phyloP scores from a whole-genome alignment of 78 protist species.

The Dictyostelium discoideum region DNA sequence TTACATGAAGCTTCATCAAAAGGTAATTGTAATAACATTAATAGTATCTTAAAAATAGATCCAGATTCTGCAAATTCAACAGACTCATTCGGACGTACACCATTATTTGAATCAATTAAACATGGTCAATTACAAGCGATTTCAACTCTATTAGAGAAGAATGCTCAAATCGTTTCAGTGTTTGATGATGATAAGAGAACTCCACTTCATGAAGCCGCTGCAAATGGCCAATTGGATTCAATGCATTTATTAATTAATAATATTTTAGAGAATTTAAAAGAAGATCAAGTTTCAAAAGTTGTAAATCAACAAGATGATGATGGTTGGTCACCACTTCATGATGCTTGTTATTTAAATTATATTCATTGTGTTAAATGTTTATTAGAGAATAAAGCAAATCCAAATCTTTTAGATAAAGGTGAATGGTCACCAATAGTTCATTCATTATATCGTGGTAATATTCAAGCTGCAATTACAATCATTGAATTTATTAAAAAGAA shows the following conservation, averaged over 20 bases:
- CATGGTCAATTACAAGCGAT: constrained; percentile 2
- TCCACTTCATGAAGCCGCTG: constrained; percentile 44
- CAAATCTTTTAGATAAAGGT: constrained; percentile 56
- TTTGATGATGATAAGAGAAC: constrained; percentile 59
- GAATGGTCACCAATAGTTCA: constrained; percentile 76
- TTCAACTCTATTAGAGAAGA: neutral
- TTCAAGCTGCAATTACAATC: constrained; percentile 30
- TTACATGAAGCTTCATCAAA: constrained; percentile 43
- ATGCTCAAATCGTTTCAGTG: neutral
- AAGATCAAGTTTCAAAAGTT: neutral
- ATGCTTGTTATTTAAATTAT: constrained; percentile 45
- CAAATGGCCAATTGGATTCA: neutral
- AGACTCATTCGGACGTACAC: constrained; percentile 67
- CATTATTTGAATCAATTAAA: constrained; percentile 41
- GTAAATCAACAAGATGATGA: constrained; percentile 64
- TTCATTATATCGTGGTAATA: constrained; percentile 68
- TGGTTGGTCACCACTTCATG: constrained; percentile 71
- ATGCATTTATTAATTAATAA: neutral
- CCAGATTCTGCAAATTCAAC: neutral
- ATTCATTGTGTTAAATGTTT: constrained; percentile 21
- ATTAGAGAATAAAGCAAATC: constrained; percentile 36
- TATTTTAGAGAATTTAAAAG: neutral
- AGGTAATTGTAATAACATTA: neutral
- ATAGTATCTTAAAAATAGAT: neutral
- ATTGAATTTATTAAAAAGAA: constrained; percentile 47